These are phyloP conservation scores for Gymnopus androsaceus DNA, from an alignment of 1,284 basidiomycete species.

Conservation along the genomic window DNA sequence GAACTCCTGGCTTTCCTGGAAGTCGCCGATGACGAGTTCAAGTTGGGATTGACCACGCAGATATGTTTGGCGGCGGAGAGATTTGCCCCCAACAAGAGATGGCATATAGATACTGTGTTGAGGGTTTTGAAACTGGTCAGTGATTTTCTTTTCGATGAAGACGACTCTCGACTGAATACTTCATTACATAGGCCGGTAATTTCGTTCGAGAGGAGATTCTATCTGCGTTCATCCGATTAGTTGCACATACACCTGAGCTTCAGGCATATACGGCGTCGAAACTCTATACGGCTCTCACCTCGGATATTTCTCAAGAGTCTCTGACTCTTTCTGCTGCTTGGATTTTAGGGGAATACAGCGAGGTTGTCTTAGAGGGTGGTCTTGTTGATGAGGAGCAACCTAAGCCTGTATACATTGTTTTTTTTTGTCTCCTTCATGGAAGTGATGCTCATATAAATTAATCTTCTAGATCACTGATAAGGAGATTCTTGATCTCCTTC, in stretches of 20 bases:
- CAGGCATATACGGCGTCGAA: slow-evolving; percentile 96
- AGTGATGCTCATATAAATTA: neutral
- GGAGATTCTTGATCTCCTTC: slow-evolving; percentile 84
- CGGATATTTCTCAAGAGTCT: slow-evolving; percentile 96
- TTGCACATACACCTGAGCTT: slow-evolving; percentile 95
- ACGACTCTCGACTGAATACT: neutral
- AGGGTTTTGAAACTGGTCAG: slow-evolving; percentile 89
- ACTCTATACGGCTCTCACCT: slow-evolving; percentile 84
- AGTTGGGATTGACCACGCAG: slow-evolving; percentile 96
- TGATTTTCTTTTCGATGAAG: slow-evolving; percentile 17
- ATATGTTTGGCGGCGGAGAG: slow-evolving; percentile 95
- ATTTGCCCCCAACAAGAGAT: slow-evolving; percentile 96
- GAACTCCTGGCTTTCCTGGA: slow-evolving; percentile 96
- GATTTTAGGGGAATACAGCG: slow-evolving; percentile 97
- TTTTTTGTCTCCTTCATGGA: neutral
- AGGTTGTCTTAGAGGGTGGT: slow-evolving; percentile 85
- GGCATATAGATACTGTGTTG: slow-evolving; percentile 98
- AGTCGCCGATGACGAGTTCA: slow-evolving; percentile 99
- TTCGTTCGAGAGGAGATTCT: slow-evolving; percentile 97
- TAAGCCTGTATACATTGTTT: slow-evolving; percentile 52
- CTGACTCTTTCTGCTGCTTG: slow-evolving; percentile 92
- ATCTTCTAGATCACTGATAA: slow-evolving; percentile 68
- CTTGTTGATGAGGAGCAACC: slow-evolving; percentile 86
- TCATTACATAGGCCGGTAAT: slow-evolving; percentile 81
- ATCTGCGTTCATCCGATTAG: slow-evolving; percentile 92